Conservation (phyloP, 202 grass and related monocot species). For the Schoenoplectus triqueter region DNA sequence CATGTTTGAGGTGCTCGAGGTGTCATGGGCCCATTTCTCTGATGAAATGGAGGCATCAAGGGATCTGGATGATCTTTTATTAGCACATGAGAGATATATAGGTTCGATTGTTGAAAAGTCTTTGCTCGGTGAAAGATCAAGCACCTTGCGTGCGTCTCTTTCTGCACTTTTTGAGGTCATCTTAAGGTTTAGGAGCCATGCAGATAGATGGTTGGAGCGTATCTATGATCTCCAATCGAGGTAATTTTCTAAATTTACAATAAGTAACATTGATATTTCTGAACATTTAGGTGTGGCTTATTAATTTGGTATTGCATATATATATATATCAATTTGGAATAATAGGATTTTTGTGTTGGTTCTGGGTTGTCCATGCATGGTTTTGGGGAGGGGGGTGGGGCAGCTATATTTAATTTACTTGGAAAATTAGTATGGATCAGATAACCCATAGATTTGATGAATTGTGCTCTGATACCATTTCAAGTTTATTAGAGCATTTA, state of each 20-base stretch:
- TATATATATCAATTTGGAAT: not conserved
- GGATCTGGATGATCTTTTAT: slow-evolving; percentile 92
- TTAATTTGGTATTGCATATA: not conserved
- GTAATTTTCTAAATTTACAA: slow-evolving; percentile 43
- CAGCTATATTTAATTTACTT: not conserved
- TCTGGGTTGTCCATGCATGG: not conserved
- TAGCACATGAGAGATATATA: slow-evolving; percentile 81
- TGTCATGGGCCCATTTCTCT: slow-evolving; percentile 86
- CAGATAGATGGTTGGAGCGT: slow-evolving; percentile 87
- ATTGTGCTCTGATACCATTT: slow-evolving; percentile 3
- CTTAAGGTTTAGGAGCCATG: slow-evolving; percentile 73
- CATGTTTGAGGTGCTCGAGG: slow-evolving; percentile 97
- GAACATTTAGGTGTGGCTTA: not conserved
- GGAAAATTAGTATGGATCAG: not conserved
- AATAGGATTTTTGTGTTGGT: not conserved
- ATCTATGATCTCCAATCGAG: slow-evolving; percentile 86
- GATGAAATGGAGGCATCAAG: slow-evolving; percentile 93
- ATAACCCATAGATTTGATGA: not conserved
- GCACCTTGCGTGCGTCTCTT: slow-evolving; percentile 62
- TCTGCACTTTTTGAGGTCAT: slow-evolving; percentile 86
- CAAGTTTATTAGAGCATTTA: slow-evolving; percentile 7
- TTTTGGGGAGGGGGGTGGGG: not conserved
- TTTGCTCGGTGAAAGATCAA: slow-evolving; percentile 76
- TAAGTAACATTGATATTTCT: not conserved
- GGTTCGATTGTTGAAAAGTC: slow-evolving; percentile 86